Percentiles rank a stretch among this genome's conserved stretches.
Conservation (phyloP, 345 rosid genomes). For the Sonneratia alba region DNA sequence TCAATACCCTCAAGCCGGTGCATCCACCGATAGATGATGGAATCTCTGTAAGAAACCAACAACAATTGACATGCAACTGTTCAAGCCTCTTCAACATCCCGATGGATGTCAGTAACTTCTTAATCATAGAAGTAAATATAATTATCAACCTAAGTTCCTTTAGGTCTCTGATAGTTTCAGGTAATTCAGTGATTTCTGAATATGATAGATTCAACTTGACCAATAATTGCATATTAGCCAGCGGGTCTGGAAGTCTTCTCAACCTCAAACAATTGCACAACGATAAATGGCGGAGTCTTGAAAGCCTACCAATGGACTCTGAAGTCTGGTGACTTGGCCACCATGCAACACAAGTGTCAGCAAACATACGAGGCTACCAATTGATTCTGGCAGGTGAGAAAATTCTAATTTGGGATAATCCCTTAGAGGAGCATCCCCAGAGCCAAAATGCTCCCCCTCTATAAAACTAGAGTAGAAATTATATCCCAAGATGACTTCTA, state of each 20-base stretch:
- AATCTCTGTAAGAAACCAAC: too few relatives aligned
- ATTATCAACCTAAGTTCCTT: not conserved
- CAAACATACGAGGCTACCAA: not conserved
- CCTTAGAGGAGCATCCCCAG: too few relatives aligned
- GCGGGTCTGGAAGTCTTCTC: too few relatives aligned
- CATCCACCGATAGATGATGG: too few relatives aligned
- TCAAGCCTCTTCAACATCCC: conserved; percentile 6
- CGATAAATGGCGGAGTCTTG: not conserved
- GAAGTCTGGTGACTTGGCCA: too few relatives aligned
- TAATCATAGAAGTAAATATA: not conserved
- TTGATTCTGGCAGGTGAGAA: not conserved
- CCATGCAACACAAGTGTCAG: not conserved
- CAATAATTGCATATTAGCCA: too few relatives aligned
- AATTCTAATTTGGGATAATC: not conserved
- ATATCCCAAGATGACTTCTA: not conserved
- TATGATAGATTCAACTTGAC: too few relatives aligned
- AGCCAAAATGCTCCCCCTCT: too few relatives aligned
- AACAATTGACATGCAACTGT: not conserved
- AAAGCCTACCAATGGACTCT: not conserved
- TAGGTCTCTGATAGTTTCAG: too few relatives aligned
- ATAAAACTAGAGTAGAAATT: too few relatives aligned
- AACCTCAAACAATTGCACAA: too few relatives aligned
- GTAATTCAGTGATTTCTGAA: too few relatives aligned
- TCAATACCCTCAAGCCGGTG: not conserved
- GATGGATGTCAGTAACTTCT: not conserved